Evolutionary conservation across 2,329 filamentous ascomycete genomes (phyloP).

Genomic region (Nigrograna mackinnonii): DNA sequence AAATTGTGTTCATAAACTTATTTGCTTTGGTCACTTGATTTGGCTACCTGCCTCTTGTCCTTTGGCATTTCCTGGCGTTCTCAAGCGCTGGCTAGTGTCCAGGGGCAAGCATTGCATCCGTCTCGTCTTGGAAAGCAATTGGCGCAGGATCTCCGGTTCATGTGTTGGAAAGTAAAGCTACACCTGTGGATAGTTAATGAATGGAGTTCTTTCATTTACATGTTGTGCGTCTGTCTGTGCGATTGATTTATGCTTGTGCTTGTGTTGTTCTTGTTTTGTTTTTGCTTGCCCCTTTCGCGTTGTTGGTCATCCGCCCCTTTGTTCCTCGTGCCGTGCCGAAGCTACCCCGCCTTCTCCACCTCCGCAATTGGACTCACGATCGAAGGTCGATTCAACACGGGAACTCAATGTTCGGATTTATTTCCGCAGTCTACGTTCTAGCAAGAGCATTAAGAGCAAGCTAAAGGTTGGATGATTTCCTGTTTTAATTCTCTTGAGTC

Average conservation of each 20-base stretch:
- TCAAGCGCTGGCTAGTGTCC: conserved; percentile 14
- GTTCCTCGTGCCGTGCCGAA: too few relatives aligned
- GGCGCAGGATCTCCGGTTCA: conserved; percentile 26
- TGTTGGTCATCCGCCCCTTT: too few relatives aligned
- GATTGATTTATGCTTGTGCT: conserved; percentile 15
- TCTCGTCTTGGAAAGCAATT: conserved; percentile 12
- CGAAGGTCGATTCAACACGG: not conserved
- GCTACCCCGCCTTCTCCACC: conserved; percentile 21
- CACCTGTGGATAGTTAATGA: conserved; percentile 45
- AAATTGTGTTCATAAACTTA: conserved; percentile 43
- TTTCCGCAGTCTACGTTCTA: not conserved
- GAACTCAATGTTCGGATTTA: not conserved
- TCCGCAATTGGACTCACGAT: too few relatives aligned
- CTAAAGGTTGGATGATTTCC: too few relatives aligned
- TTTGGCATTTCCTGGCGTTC: conserved; percentile 16
- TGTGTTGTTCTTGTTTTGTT: conserved; percentile 3
- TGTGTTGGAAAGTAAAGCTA: conserved; percentile 31
- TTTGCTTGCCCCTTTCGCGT: not conserved
- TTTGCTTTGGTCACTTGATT: conserved; percentile 29
- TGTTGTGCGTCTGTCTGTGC: not conserved
- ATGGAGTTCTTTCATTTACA: conserved; percentile 19
- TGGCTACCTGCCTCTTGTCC: conserved; percentile 17
- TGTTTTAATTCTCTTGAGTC: not conserved
- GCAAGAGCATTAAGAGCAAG: too few relatives aligned
- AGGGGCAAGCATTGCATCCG: conserved; percentile 9